Evolutionary conservation across 2,329 filamentous ascomycete genomes (phyloP), one percentile per base, ranked within the genome.

Genomic region (Penicillium crustosum): DNA sequence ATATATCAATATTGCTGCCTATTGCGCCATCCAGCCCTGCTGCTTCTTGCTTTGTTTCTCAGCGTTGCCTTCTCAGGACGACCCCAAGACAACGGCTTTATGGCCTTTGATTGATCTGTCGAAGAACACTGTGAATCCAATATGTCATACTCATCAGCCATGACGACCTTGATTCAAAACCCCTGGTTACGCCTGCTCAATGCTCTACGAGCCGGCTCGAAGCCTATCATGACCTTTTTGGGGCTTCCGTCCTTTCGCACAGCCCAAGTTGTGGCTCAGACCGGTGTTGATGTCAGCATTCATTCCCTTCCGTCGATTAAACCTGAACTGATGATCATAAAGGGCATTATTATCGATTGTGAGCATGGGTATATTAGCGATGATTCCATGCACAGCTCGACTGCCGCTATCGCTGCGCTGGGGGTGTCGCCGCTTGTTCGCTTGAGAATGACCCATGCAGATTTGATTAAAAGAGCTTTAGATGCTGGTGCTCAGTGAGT

Each of bases 341-440:
- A 61, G 62, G 63, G 63, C 1, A 61, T 66, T 1, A 65, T 66
- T 5, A 64, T 69, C 19, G 67, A 69, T 44, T 67, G 64, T 35
- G 66, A 69, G 21, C 66, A 69, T 36, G 66, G 66, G 4, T 45
- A 68, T 49, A 69, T 69, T 49, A 55, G 61, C 41, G 66, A 69
- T 36, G 66, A 69, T 19, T 44, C 61, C 1, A 69, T 69, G 66
- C 66, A 69, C 54, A 64, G 53, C 27, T 53, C 66, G 10, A 58
- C 58, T 17, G 59, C 66, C n/a, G 66, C 66, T 6, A 67, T 67
- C 25, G 57, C 66, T 2, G 51, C 66, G 1, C 17, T 68, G 9
- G 66, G 65, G 1, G 63, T 70, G 1, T 68, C 68, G 0, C 68
- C 68, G 2, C 36, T 69, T 6, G 60, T 70, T n/a, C 65, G 67